Evolutionary conservation across 2,329 filamentous ascomycete species (phyloP).

Genomic region (Diaporthe vaccinii): DNA sequence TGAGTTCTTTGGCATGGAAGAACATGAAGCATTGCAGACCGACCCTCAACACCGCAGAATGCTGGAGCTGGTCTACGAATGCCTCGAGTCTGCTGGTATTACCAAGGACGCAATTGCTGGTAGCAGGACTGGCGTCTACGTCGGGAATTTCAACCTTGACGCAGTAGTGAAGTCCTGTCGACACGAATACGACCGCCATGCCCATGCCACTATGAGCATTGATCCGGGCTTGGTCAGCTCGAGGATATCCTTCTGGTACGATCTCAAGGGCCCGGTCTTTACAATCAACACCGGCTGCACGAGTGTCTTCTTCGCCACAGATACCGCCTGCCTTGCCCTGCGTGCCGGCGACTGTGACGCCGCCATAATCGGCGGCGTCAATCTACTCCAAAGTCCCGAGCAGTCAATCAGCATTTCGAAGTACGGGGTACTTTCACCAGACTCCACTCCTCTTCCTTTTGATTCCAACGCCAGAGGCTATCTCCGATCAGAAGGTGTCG

Average conservation of each 20-base stretch:
- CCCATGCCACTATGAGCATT: slow-evolving; percentile 1
- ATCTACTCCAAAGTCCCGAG: slow-evolving; percentile 47
- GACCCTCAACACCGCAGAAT: not conserved
- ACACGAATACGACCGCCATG: not conserved
- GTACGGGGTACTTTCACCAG: slow-evolving; percentile 42
- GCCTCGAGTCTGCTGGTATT: not conserved
- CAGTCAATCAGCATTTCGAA: slow-evolving; percentile 44
- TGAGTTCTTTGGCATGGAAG: not conserved
- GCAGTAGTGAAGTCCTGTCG: not conserved
- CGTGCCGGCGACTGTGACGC: slow-evolving; percentile 46
- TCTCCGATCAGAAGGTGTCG: slow-evolving; percentile 71
- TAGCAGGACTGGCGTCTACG: not conserved
- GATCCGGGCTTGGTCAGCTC: not conserved
- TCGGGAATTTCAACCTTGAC: not conserved
- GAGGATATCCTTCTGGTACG: not conserved
- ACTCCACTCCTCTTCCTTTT: slow-evolving; percentile 45
- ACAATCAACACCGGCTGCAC: slow-evolving; percentile 47
- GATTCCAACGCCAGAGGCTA: slow-evolving; percentile 64
- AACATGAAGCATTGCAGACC: not conserved
- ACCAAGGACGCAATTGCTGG: not conserved
- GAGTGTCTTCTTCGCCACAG: slow-evolving; percentile 48
- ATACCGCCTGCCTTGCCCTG: slow-evolving; percentile 51
- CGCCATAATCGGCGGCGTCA: slow-evolving; percentile 47
- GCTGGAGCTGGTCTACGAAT: not conserved
- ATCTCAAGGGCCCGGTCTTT: not conserved